Base-by-base conservation (phyloP, 2,329 filamentous ascomycete species). In the Claviceps paspali region DNA sequence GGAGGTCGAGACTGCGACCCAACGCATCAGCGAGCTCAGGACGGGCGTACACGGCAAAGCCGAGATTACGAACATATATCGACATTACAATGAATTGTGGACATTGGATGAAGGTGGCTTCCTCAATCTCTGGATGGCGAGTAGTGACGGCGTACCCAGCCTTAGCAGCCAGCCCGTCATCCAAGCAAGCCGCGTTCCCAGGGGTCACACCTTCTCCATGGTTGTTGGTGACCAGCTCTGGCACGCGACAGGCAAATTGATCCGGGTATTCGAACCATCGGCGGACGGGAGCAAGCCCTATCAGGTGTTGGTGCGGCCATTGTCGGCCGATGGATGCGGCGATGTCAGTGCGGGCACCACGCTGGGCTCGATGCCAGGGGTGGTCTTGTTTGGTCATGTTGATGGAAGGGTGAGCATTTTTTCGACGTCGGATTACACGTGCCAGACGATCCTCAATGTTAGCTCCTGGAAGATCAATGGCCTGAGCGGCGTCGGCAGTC, bases 321-420 rank as follows among this genome's bases (percentile, higher is more conserved):
- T 96, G 1, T 62, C 69, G 11, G 74, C 82, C 36, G 73, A 80
- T 12, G 77, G 77, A 39, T 78, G 82, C 8, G 87, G 87, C 11
- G 88, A 96, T 43, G 76, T 98, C 11, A 93, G 84, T 1, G 84
- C 84, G 1, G 88, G 86, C 5, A 74, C 87, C 2, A 69, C 79
- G 37, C 67, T 92, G 23, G 79, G 73, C 35, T 77, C 78, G 18
- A 74, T 87, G 32, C 77, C 80, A 1, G 82, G 82, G 39, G 77
- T 79, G 43, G 78, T 93, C 2, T 94, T 86, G 55, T 80, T 98
- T 47, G 91, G 91, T 1, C 91, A 98, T 53, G 76, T 73, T 10
- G 91, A 98, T 55, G 91, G 91, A 33, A 95, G 95, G 55, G 76
- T 98, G 38, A 91, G 83, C 41, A 77, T 96, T n/a, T 96, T 93